Base-by-base conservation (phyloP, 169 alveolate genomes). In the Plasmodium gonderi region DNA sequence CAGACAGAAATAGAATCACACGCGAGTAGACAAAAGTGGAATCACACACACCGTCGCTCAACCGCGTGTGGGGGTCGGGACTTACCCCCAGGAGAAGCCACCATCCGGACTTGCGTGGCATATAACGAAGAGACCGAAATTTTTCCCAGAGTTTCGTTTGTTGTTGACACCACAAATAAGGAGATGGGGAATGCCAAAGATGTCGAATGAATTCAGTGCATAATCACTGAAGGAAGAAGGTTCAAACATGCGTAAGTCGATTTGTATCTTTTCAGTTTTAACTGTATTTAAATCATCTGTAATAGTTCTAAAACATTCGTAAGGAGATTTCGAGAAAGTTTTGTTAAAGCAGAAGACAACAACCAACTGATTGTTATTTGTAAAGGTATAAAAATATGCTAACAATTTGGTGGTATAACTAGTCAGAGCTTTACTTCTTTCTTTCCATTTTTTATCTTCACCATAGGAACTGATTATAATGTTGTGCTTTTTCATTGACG, bases 81-180 rank as follows among this genome's bases (percentile, higher is more conserved):
- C 65, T 68, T 82, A 82, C 92, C 26, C 17, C 92, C 92, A 82
- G 54, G 51, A 17, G 20, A 45, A 1, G 20, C 92, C 92, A 49
- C 64, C 74, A 8, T 68, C 64, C 1, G 40, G 5, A 20, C 92
- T 82, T 6, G 77, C 92, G 23, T 47, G 74, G 77, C 92, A 82
- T 7, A 82, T 12, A 5, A 82, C 64, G 29, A 82, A 60, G 20
- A 14, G 6, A 1, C 60, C 38, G n/a, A 65, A 36, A 14, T 36
- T 47, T 0, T 23, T 64, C 38, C 5, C 23, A 0, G 38, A 9
- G 26, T 45, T 68, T 12, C 76, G 74, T 20, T 72, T 42, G 5
- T 17, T 23, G 44, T 82, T 74, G 9, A 82, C 11, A 6, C 92
- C 92, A 72, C 92, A 82, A n/a, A 82, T 69, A 14, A 82, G 82